Conservation (phyloP, 768 basidiomycete species). For the Lyophyllum semitale region DNA sequence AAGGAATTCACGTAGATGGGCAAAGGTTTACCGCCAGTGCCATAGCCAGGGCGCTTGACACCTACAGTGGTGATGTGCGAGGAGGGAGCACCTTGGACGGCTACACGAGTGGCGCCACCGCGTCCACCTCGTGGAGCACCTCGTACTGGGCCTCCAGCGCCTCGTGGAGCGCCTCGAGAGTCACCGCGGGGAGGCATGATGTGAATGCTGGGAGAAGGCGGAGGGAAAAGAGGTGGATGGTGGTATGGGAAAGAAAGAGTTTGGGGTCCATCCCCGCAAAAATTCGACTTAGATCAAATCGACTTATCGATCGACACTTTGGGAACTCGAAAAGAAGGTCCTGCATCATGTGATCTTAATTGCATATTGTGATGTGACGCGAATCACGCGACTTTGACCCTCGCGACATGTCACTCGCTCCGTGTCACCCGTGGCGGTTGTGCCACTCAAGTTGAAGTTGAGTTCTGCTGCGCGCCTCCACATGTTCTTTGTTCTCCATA, state of each 20-base stretch:
- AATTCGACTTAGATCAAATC: conserved; percentile 11
- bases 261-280: not conserved
- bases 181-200: conserved; percentile 42
- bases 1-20: conserved; percentile 65
- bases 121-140: conserved; percentile 36
- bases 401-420: not conserved
- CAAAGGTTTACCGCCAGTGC: conserved; percentile 48
- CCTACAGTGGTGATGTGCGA: conserved; percentile 57
- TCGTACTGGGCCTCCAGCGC: conserved; percentile 23
- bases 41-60: conserved; percentile 68
- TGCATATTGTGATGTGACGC: conserved; percentile 6
- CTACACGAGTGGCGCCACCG: conserved; percentile 30
- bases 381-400: conserved; percentile 16
- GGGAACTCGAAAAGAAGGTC: conserved; percentile 16
- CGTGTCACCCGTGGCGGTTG: not conserved
- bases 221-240: conserved; percentile 11
- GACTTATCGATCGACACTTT: conserved; percentile 20
- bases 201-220: not conserved
- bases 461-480: not conserved
- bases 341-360: conserved; percentile 8
- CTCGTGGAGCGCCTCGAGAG: conserved; percentile 21
- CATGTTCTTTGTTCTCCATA: conserved; percentile 1
- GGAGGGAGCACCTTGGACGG: conserved; percentile 26
- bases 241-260: conserved; percentile 11
- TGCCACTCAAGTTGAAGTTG: too few relatives aligned